Evolutionary conservation across 2,329 filamentous ascomycete genomes (phyloP).

Genomic region (Neoascochyta sp.): DNA sequence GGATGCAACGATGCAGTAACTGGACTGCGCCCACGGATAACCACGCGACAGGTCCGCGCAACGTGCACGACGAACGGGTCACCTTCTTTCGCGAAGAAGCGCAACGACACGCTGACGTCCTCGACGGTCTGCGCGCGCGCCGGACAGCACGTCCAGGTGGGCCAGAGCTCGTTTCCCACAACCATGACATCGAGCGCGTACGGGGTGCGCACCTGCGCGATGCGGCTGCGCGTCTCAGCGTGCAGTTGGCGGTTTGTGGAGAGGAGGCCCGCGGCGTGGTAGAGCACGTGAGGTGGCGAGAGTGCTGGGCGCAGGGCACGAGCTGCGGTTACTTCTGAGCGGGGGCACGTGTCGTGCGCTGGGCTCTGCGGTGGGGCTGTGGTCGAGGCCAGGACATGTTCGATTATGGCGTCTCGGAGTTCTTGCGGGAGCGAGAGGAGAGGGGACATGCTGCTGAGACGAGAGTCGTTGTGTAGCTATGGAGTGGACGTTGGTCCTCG

Average conservation of each 20-base stretch:
- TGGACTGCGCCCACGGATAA: conserved; percentile 6
- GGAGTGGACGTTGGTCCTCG: too few relatives aligned
- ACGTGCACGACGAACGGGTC: conserved; percentile 8
- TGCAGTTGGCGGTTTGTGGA: conserved; percentile 3
- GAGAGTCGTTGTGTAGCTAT: background rate
- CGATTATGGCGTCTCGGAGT: conserved; percentile 7
- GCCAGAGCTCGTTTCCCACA: conserved; percentile 6
- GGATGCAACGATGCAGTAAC: conserved; percentile 3
- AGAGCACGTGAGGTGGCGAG: conserved; percentile 1
- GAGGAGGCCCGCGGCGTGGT: conserved; percentile 4
- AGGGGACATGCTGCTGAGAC: conserved; percentile 1
- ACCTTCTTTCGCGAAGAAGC: conserved; percentile 5
- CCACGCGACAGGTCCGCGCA: conserved; percentile 4
- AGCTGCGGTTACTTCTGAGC: background rate
- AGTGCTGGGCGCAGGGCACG: conserved; percentile 1
- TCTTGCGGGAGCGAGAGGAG: conserved; percentile 4
- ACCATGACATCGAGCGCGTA: conserved; percentile 7
- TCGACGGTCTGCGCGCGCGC: conserved; percentile 1
- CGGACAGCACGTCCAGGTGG: conserved; percentile 8
- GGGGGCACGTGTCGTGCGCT: conserved; percentile 1
- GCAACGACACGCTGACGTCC: conserved; percentile 2
- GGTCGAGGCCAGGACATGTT: conserved; percentile 1
- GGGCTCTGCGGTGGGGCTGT: conserved; percentile 3
- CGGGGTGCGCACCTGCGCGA: conserved; percentile 1
- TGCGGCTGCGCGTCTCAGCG: conserved; percentile 1